A percentile compares a stretch with the other conserved stretches of the same genome.
These are phyloP conservation scores for Fusarium clavum DNA, from an alignment of 2,329 filamentous ascomycete species.

Conservation along the genomic window DNA sequence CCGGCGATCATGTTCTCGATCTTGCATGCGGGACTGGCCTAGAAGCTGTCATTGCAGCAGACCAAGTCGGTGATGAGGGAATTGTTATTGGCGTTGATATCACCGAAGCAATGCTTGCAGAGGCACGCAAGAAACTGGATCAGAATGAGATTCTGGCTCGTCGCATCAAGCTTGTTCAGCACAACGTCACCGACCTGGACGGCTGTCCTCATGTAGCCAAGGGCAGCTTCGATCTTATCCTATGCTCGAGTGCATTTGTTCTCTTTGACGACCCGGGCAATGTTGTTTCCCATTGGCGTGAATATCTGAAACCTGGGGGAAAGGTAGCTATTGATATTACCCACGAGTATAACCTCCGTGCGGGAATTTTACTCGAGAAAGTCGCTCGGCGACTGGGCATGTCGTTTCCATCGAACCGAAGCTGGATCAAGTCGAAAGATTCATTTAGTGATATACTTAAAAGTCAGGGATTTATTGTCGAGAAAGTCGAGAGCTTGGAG, in stretches of 20 bases:
- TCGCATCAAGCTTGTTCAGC: conserved; percentile 43
- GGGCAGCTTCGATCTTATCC: conserved; percentile 47
- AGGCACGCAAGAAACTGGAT: conserved; percentile 42
- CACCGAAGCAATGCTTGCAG: conserved; percentile 49
- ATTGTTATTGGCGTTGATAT: conserved; percentile 50
- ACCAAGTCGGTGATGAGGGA: conserved; percentile 43
- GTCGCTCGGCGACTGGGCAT: conserved; percentile 42
- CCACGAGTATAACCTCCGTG: conserved; percentile 47
- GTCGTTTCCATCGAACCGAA: conserved; percentile 46
- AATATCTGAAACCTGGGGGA: conserved; percentile 46
- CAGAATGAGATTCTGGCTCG: conserved; percentile 23
- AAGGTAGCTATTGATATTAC: conserved; percentile 50
- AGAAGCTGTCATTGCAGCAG: conserved; percentile 48
- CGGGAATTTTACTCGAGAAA: conserved; percentile 45
- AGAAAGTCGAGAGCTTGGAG: conserved; percentile 45
- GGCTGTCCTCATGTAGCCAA: conserved; percentile 32
- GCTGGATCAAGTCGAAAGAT: conserved; percentile 47
- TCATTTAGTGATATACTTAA: conserved; percentile 48
- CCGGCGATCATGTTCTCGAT: conserved; percentile 47
- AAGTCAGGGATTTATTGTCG: conserved; percentile 44
- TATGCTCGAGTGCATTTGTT: conserved; percentile 53
- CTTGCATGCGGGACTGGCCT: conserved; percentile 54
- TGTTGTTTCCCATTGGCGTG: conserved; percentile 47
- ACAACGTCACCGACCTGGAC: conserved; percentile 47
- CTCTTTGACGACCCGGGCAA: conserved; percentile 45